phyloP scores from a whole-genome alignment of 129 eudicot species.

The Gnaphalium uliginosum region DNA sequence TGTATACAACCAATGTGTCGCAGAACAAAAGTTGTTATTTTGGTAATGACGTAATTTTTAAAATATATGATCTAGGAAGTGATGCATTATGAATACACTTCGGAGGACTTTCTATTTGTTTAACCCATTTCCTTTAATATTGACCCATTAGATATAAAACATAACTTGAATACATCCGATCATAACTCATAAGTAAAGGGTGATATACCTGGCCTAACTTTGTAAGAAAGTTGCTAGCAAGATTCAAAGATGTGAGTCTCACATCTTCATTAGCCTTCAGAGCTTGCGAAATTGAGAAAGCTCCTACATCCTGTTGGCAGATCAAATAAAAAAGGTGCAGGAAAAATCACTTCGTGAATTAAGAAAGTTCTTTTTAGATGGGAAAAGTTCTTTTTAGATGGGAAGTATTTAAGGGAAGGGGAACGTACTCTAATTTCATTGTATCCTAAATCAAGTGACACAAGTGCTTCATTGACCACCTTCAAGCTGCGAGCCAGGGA shows the following conservation, averaged over 20 bases:
- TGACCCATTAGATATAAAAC: not conserved
- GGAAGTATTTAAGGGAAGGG: not conserved
- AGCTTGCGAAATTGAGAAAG: slow-evolving; percentile 95
- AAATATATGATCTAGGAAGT: not conserved
- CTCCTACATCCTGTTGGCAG: slow-evolving; percentile 83
- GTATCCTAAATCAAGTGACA: slow-evolving; percentile 81
- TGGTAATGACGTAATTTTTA: not conserved
- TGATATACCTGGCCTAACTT: slow-evolving; percentile 85
- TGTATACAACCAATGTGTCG: not conserved
- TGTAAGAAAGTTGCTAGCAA: slow-evolving; percentile 77
- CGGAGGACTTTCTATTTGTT: not conserved
- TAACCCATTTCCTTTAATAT: not conserved
- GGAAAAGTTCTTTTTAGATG: not conserved
- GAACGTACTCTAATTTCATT: slow-evolving; percentile 85
- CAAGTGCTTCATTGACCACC: slow-evolving; percentile 88
- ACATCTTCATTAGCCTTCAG: slow-evolving; percentile 95
- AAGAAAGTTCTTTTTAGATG: not conserved
- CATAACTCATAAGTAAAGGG: not conserved
- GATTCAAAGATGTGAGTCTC: slow-evolving; percentile 69
- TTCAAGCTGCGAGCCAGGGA: slow-evolving; percentile 90
- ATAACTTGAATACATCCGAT: not conserved
- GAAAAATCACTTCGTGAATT: not conserved
- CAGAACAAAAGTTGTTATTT: not conserved
- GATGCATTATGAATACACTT: not conserved
- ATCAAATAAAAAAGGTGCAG: slow-evolving; percentile 5